phyloP scores from a whole-genome alignment of 768 basidiomycete species.

The Russula olivacea region DNA sequence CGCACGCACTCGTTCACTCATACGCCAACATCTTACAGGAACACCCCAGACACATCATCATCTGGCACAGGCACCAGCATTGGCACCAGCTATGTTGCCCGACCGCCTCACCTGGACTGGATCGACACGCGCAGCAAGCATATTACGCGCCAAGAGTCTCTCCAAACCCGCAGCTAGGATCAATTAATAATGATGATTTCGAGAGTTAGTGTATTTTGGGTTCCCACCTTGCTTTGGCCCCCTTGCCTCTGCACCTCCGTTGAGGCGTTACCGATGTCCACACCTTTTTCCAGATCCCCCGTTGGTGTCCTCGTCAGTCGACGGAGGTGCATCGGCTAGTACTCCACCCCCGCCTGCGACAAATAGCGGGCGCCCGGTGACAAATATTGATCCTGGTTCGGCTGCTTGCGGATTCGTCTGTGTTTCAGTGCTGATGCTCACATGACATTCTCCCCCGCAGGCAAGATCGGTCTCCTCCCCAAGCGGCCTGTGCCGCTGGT shows the following conservation, averaged over 20 bases:
- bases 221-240: not conserved
- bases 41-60: not conserved
- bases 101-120: not conserved
- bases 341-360: constrained; percentile 6
- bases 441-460: not conserved
- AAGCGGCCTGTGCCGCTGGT: constrained; percentile 29
- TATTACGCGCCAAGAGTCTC: constrained; percentile 18
- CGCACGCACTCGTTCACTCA: not conserved
- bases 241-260: not conserved
- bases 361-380: constrained; percentile 10
- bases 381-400: constrained; percentile 23
- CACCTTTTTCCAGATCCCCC: not conserved
- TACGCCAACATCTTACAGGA: not conserved
- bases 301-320: not conserved
- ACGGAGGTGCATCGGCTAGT: not conserved
- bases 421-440: not conserved
- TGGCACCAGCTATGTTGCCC: not conserved
- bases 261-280: not conserved
- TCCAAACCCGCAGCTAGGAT: not conserved
- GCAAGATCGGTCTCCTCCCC: constrained; percentile 29
- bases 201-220: not conserved
- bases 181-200: not conserved
- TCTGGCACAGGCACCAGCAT: not conserved
- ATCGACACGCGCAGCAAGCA: constrained; percentile 22
- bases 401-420: not conserved